Conservation (phyloP, 129 eudicot species). For the Dittrichia graveolens region DNA sequence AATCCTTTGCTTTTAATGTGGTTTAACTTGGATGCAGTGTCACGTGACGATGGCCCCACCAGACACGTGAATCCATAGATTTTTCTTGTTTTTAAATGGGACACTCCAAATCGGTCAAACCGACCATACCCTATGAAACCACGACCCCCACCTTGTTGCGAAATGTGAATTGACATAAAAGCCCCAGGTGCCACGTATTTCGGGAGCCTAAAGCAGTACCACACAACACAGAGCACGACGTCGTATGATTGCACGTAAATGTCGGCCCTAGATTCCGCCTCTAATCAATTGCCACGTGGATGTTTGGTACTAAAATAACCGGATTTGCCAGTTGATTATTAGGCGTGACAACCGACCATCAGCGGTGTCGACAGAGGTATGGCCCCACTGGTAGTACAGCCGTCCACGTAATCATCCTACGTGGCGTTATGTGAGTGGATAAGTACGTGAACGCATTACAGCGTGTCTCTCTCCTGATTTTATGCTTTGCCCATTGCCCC, state of each 20-base stretch:
- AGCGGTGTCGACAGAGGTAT: slow-evolving; percentile 1
- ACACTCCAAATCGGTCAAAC: slow-evolving; percentile 27
- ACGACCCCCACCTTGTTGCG: slow-evolving; percentile 12
- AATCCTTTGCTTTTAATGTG: not conserved
- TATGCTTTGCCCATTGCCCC: slow-evolving; percentile 41
- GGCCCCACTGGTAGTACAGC: slow-evolving; percentile 29
- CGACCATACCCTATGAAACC: slow-evolving; percentile 27
- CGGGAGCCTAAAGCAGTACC: not conserved
- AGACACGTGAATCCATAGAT: slow-evolving; percentile 19
- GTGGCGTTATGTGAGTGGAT: slow-evolving; percentile 38
- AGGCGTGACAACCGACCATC: slow-evolving; percentile 27
- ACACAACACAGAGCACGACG: slow-evolving; percentile 15
- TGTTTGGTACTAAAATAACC: not conserved
- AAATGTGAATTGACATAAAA: not conserved
- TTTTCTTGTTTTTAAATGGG: slow-evolving; percentile 9
- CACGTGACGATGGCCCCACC: slow-evolving; percentile 35
- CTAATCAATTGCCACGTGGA: slow-evolving; percentile 27
- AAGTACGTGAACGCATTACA: slow-evolving; percentile 27
- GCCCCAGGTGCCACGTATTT: slow-evolving; percentile 17
- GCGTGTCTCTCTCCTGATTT: slow-evolving; percentile 43
- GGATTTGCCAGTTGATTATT: slow-evolving; percentile 21
- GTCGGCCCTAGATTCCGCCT: slow-evolving; percentile 2
- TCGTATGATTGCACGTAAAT: not conserved
- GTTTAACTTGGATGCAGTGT: slow-evolving; percentile 16
- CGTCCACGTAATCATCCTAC: slow-evolving; percentile 37